Evolutionary conservation across 257 asterid genomes (phyloP).

Genomic region (Solanum pennellii): DNA sequence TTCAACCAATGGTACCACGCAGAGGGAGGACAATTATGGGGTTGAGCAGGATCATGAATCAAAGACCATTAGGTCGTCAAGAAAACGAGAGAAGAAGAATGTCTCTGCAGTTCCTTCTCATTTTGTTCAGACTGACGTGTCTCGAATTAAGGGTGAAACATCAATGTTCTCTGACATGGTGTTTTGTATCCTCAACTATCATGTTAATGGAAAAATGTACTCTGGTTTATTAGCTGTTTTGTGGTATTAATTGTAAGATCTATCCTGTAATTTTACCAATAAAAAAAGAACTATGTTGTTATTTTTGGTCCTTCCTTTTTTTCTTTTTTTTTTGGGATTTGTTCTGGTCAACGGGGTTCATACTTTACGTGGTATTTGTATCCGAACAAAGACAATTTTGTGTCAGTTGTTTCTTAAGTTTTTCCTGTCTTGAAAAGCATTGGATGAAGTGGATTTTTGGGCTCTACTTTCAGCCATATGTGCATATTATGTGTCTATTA

Average conservation of each 20-base stretch:
- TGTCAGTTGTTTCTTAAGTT: neutral
- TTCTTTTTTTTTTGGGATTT: neutral
- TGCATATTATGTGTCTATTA: neutral
- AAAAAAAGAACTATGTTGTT: neutral
- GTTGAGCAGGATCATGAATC: slow-evolving; percentile 39
- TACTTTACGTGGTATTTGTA: neutral
- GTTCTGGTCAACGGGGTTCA: neutral
- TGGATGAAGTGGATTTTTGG: neutral
- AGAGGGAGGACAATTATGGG: slow-evolving; percentile 29
- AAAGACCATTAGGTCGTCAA: slow-evolving; percentile 32
- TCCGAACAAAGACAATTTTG: neutral
- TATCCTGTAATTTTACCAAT: neutral
- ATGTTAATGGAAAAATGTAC: neutral
- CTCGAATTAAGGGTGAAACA: slow-evolving; percentile 73
- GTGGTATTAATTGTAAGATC: neutral
- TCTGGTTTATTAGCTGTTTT: neutral
- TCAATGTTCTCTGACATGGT: slow-evolving; percentile 56
- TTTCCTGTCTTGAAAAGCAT: neutral
- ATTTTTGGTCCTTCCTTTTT: neutral
- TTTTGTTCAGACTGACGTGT: slow-evolving; percentile 77
- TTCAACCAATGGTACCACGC: slow-evolving; percentile 89
- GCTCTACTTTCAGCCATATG: neutral
- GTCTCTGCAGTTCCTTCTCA: slow-evolving; percentile 78
- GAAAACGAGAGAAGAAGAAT: slow-evolving; percentile 47
- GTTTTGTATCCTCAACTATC: slow-evolving; percentile 63